Conservation (phyloP, 805 yeast species). For the Schizosaccharomyces octosporus region DNA sequence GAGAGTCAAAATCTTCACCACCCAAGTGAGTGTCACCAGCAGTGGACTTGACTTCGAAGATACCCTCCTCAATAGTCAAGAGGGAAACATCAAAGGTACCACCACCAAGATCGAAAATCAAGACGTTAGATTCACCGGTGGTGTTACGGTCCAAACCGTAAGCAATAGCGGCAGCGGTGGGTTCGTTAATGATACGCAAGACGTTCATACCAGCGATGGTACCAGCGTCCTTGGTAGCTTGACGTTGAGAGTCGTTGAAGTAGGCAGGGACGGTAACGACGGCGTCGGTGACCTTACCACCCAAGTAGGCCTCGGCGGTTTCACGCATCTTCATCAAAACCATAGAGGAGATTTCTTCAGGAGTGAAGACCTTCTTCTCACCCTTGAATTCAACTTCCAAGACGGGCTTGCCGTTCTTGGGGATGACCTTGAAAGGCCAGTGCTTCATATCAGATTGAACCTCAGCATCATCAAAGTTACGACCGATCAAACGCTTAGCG, state of each 20-base stretch:
- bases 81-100: constrained; percentile 96
- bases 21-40: constrained; percentile 83
- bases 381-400: constrained; percentile 75
- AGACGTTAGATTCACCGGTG: constrained; percentile 62
- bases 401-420: constrained; percentile 64
- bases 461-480: constrained; percentile 54
- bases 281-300: constrained; percentile 64
- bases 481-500: constrained; percentile 84
- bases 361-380: constrained; percentile 64
- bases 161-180: constrained; percentile 97
- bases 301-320: constrained; percentile 78
- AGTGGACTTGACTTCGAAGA: constrained; percentile 89
- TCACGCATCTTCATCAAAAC: constrained; percentile 76
- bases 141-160: constrained; percentile 63
- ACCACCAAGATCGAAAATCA: constrained; percentile 93
- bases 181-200: constrained; percentile 84
- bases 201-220: constrained; percentile 87
- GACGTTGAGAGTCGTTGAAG: constrained; percentile 94
- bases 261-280: constrained; percentile 94
- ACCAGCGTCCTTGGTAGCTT: constrained; percentile 96
- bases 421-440: constrained; percentile 63
- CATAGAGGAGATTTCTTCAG: constrained; percentile 90
- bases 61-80: constrained; percentile 82
- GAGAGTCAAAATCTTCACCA: constrained; percentile 96
- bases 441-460: constrained; percentile 63